Conservation (phyloP, 495 filamentous ascomycete species). For the Neurospora discreta region DNA sequence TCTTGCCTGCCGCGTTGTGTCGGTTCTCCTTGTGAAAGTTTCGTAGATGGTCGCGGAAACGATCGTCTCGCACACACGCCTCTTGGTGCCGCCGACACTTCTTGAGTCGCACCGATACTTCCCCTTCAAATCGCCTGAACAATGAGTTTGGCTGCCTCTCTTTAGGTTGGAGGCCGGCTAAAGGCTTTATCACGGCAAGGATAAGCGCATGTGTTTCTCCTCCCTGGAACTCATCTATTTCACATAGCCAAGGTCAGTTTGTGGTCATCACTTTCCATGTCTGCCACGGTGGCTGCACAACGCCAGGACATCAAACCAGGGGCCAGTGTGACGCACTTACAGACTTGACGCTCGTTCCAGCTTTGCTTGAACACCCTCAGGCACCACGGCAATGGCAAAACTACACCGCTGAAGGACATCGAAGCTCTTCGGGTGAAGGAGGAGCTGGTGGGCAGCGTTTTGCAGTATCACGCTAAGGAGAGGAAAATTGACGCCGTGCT, state of each 20-base stretch:
- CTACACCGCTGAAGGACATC: constrained; percentile 4
- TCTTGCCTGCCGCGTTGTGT: constrained; percentile 16
- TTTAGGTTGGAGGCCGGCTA: constrained; percentile 37
- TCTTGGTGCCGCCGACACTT: constrained; percentile 23
- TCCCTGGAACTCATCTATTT: not conserved
- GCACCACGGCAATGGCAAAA: constrained; percentile 2
- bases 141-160: constrained; percentile 33
- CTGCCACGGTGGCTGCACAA: not conserved
- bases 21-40: constrained; percentile 39
- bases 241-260: not conserved
- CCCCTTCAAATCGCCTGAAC: constrained; percentile 20
- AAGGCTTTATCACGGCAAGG: constrained; percentile 26
- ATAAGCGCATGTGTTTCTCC: constrained; percentile 17
- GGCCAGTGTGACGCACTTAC: not conserved
- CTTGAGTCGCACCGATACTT: constrained; percentile 30
- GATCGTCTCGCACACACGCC: constrained; percentile 33
- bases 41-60: constrained; percentile 39
- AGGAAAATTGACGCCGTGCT: not conserved
- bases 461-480: not conserved
- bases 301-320: not conserved
- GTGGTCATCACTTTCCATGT: not conserved
- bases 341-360: not conserved
- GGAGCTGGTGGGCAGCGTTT: constrained; percentile 15
- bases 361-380: not conserved
- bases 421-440: constrained; percentile 1